phyloP scores from a whole-genome alignment of 2,329 filamentous ascomycete species.

The Pseudogymnoascus sp. region DNA sequence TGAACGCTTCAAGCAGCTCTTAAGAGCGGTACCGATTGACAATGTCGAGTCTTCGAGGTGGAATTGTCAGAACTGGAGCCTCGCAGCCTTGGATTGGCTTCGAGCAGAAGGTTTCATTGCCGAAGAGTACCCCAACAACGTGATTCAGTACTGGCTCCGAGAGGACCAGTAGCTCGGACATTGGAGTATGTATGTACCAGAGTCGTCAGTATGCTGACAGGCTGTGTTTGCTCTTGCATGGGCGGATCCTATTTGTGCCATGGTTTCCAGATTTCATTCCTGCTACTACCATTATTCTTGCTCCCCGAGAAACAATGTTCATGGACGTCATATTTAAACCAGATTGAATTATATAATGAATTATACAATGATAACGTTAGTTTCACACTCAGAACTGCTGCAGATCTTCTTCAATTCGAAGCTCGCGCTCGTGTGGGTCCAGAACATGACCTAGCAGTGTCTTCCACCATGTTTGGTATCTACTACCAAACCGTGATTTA shows the following conservation, averaged over 20 bases:
- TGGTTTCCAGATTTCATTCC: neutral
- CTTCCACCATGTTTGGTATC: neutral
- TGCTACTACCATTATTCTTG: neutral
- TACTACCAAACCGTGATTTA: constrained; percentile 14
- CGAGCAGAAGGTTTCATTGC: neutral
- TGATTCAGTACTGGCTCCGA: neutral
- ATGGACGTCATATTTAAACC: neutral
- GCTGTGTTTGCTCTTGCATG: too few relatives aligned
- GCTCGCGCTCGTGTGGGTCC: neutral
- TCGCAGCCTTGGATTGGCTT: constrained; percentile 4
- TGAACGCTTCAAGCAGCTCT: neutral
- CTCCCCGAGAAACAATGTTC: neutral
- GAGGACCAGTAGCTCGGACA: neutral
- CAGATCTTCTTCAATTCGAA: neutral
- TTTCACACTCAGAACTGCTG: neutral
- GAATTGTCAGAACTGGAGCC: constrained; percentile 12
- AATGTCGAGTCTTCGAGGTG: constrained; percentile 10
- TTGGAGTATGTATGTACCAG: neutral
- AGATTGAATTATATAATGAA: neutral
- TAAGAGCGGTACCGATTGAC: neutral
- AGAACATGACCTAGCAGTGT: neutral
- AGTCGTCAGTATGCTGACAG: too few relatives aligned
- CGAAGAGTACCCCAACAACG: neutral
- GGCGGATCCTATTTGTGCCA: neutral
- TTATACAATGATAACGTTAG: neutral